Evolutionary conservation across 306 rosid genomes (phyloP), one percentile per base, ranked within the genome.

Genomic region (Clitoria ternatea): DNA sequence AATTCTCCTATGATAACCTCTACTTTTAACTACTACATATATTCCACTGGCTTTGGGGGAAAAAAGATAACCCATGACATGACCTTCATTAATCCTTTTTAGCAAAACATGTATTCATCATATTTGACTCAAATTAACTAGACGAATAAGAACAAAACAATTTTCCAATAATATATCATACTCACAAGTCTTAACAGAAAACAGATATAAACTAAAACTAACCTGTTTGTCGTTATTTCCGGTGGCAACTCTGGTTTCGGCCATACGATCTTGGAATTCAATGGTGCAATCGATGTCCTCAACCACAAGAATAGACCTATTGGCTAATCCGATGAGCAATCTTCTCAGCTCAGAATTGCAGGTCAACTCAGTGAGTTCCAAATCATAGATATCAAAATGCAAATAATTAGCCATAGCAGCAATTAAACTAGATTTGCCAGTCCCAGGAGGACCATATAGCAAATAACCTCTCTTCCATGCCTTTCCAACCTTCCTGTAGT

Each of bases 391-490:
- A 61, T 89, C 86, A 7, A 92, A 92, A 5, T 74, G 73, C 72
- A 92, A 44, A 45, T 77, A 86, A 69, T 92, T 92, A 0, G 97
- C 97, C 90, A 92, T 89, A 3, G 97, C 92, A 1, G 96, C 94
- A 17, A 89, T 84, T 61, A 89, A 75, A 79, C 96, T 92, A 1
- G 94, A 87, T 33, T 92, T 92, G 12, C 97, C 96, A 0, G 98
- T 92, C 0, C 98, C 98, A 0, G 98, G 98, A 0, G 98, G 96
- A 0, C 98, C 98, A 27, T 89, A 84, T 47, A 92, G 29, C 62
- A 92, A 59, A 35, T 92, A 92, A 1, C 96, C 96, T 59, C 97
- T 79, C 75, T 92, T 92, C 96, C 96, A 89, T 0, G 92, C 94
- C 76, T 87, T 89, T 8, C 98, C 98, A 3, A 89, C 87, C 20